Conservation (phyloP, 129 eudicot genomes). For the Silybum marianum region DNA sequence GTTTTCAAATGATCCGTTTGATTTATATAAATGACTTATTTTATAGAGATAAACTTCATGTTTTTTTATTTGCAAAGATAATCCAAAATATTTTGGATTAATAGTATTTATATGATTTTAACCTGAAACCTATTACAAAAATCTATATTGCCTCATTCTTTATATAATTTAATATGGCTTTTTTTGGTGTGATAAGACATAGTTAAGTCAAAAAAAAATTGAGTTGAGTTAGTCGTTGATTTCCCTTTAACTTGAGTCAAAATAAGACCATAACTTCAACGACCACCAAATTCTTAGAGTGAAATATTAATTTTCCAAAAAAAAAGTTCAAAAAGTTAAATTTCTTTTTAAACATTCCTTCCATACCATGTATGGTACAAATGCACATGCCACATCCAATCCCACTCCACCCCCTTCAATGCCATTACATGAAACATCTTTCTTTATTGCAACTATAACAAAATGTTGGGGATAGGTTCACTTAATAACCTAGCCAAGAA, state of each 20-base stretch:
- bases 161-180: no score
- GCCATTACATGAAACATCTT: constrained; percentile 22
- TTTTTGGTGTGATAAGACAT: background rate
- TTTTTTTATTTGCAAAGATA: background rate
- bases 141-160: background rate
- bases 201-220: background rate
- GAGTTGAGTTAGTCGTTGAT: background rate
- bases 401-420: constrained; percentile 19
- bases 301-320: constrained; percentile 19
- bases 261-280: constrained; percentile 19
- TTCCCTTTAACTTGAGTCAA: constrained; percentile 11
- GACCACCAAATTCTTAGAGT: background rate
- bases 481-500: constrained; percentile 70
- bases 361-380: constrained; percentile 23
- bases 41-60: background rate
- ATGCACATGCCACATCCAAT: background rate
- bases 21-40: no score
- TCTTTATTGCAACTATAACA: constrained; percentile 9
- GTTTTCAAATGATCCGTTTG: background rate
- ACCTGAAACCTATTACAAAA: background rate
- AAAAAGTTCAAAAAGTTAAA: constrained; percentile 25
- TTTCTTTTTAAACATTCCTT: constrained; percentile 25
- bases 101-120: background rate
- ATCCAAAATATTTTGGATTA: background rate
- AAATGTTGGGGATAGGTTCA: constrained; percentile 66